These are phyloP conservation scores for Eutrema heterophyllum DNA, from an alignment of 345 rosid genomes.

Conservation along the genomic window DNA sequence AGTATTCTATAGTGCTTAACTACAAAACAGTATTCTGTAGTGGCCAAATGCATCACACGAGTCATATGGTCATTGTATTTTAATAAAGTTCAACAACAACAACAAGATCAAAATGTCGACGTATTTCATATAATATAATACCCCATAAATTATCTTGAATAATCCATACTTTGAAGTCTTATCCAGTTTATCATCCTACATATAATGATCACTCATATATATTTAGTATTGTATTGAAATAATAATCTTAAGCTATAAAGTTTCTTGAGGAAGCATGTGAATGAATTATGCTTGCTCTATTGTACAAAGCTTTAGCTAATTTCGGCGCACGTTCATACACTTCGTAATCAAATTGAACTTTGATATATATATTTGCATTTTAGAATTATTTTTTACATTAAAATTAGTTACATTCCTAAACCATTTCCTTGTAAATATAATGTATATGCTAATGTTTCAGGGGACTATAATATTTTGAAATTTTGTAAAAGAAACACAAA, in stretches of 20 bases:
- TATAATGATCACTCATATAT: background rate
- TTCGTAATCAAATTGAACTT: conserved; percentile 19
- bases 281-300: conserved; percentile 19
- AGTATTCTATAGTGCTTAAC: background rate
- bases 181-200: conserved; percentile 2
- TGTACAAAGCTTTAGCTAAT: conserved; percentile 4
- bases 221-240: background rate
- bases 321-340: conserved; percentile 26
- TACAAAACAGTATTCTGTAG: background rate
- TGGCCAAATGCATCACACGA: background rate
- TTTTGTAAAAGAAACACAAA: background rate
- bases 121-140: background rate
- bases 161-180: background rate
- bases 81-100: background rate
- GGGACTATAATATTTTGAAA: background rate
- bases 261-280: conserved; percentile 11
- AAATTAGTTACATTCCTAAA: background rate
- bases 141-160: too few species aligned
- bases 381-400: background rate
- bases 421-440: background rate
- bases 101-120: background rate
- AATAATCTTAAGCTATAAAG: conserved; percentile 13
- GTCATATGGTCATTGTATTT: background rate
- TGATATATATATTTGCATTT: background rate
- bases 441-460: background rate